phyloP scores from a whole-genome alignment of 2,329 filamentous ascomycete species.

The Fusarium penzigii region DNA sequence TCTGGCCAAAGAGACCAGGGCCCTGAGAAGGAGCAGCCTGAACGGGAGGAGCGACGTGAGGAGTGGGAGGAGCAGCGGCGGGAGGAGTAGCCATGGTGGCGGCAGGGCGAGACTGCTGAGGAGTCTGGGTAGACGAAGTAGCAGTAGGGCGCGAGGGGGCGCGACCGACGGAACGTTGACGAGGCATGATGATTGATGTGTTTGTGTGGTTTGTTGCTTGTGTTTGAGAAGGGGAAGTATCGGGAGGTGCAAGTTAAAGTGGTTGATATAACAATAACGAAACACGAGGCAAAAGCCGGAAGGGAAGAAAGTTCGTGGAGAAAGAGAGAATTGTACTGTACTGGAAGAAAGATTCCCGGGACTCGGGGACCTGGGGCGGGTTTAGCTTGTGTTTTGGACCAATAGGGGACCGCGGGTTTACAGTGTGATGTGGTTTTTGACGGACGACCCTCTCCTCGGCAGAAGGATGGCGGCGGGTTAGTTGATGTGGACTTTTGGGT shows the following conservation, averaged over 20 bases:
- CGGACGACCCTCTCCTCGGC: no score
- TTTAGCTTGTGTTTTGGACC: no score
- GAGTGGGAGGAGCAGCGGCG: constrained; percentile 36
- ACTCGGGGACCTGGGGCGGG: neutral
- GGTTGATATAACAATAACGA: neutral
- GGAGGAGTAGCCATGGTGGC: constrained; percentile 64
- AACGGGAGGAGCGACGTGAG: constrained; percentile 15
- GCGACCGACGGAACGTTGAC: constrained; percentile 69
- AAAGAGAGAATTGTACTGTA: no score
- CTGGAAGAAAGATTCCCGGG: neutral
- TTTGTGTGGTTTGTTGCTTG: constrained; percentile 6
- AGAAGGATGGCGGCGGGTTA: no score
- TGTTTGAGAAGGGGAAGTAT: neutral
- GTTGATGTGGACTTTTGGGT: no score
- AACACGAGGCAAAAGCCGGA: neutral
- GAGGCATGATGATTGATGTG: constrained; percentile 63
- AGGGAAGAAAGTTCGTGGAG: neutral
- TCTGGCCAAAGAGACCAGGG: constrained; percentile 89
- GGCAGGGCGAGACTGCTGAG: constrained; percentile 69
- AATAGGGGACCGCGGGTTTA: no score
- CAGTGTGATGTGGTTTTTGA: no score
- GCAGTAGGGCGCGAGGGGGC: constrained; percentile 68
- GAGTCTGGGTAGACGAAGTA: constrained; percentile 55
- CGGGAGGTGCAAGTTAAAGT: no score
- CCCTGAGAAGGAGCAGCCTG: constrained; percentile 57